phyloP scores from a whole-genome alignment of 768 basidiomycete species.

The Russula vinacea region DNA sequence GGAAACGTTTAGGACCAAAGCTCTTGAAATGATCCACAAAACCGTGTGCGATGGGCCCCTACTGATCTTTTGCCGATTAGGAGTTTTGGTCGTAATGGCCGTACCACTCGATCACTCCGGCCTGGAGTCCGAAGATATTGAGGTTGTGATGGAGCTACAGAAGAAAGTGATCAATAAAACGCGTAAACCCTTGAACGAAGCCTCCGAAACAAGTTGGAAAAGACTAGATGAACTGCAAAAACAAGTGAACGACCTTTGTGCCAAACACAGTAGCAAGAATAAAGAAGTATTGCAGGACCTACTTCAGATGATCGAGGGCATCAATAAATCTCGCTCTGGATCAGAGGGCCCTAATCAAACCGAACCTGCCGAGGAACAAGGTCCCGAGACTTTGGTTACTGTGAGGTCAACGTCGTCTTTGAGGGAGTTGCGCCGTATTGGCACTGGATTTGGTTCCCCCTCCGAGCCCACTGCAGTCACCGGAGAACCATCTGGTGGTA shows the following conservation, averaged over 20 bases:
- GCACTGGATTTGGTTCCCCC: neutral
- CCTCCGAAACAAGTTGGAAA: constrained; percentile 1
- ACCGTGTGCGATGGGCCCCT: constrained; percentile 10
- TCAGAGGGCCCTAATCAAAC: no score
- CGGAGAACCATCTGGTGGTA: neutral
- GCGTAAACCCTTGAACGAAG: neutral
- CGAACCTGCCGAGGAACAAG: neutral
- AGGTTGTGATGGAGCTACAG: constrained; percentile 7
- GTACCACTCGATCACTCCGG: constrained; percentile 2
- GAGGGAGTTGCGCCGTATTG: neutral
- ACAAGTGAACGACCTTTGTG: neutral
- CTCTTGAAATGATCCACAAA: neutral
- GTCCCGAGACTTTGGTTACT: neutral
- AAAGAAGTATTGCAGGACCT: neutral
- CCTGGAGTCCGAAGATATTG: neutral
- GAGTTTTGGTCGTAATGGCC: neutral
- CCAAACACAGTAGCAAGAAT: neutral
- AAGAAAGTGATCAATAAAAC: constrained; percentile 6
- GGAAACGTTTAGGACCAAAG: constrained; percentile 3
- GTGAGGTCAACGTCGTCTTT: neutral
- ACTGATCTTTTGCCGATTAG: constrained; percentile 16
- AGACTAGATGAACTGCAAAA: neutral
- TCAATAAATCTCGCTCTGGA: neutral
- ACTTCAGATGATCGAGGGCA: neutral
- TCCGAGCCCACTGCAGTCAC: neutral